phyloP scores from a whole-genome alignment of 352 stramenopile species.

The Phytophthora brassicae region DNA sequence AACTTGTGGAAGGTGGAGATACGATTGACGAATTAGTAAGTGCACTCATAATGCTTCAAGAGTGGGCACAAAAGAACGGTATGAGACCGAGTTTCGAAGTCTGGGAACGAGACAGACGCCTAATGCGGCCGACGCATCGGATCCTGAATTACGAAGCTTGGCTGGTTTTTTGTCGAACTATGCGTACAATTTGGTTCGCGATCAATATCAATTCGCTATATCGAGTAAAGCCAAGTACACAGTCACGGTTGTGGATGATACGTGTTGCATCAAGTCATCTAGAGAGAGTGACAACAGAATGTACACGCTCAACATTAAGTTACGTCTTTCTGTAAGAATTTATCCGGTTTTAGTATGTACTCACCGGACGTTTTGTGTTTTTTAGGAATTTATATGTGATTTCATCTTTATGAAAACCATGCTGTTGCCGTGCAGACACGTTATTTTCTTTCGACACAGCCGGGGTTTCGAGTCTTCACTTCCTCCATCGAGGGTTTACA shows the following conservation, averaged over 20 bases:
- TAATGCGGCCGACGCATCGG: not conserved
- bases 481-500: slow-evolving; percentile 9
- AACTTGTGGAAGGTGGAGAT: not conserved
- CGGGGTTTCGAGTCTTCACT: slow-evolving; percentile 1
- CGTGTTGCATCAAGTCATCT: not conserved
- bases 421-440: slow-evolving; percentile 11
- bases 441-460: not conserved
- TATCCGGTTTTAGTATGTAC: too few relatives aligned
- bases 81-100: slow-evolving; percentile 9
- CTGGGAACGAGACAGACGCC: slow-evolving; percentile 3
- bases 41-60: slow-evolving; percentile 12
- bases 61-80: slow-evolving; percentile 11
- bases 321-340: too few relatives aligned
- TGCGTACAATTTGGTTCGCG: slow-evolving; percentile 1
- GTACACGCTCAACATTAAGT: too few relatives aligned
- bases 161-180: not conserved
- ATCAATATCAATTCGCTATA: slow-evolving; percentile 18
- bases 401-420: slow-evolving; percentile 11
- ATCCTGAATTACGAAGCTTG: slow-evolving; percentile 7
- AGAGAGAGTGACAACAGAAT: too few relatives aligned
- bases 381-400: slow-evolving; percentile 14
- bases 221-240: not conserved
- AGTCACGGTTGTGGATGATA: too few relatives aligned
- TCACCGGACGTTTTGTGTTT: not conserved
- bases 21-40: slow-evolving; percentile 7